These are phyloP conservation scores for Boletus rubescentipes DNA, from an alignment of 768 basidiomycete genomes.

Conservation along the genomic window DNA sequence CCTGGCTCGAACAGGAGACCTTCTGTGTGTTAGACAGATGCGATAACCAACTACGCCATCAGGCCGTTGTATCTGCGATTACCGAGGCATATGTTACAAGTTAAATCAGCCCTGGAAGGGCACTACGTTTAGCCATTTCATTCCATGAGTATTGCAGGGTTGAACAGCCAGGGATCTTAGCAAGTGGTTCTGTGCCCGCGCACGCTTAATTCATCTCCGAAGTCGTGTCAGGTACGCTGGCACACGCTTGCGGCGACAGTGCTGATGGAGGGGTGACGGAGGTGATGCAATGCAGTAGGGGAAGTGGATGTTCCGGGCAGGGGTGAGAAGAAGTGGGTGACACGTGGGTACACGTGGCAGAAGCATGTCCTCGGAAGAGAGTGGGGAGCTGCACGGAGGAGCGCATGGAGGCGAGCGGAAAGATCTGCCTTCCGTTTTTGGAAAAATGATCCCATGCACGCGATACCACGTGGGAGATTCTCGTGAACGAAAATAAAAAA, in stretches of 20 bases:
- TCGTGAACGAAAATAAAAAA: neutral
- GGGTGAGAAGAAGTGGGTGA: neutral
- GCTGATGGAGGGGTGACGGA: too few relatives aligned
- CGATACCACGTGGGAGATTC: conserved; percentile 26
- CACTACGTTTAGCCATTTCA: neutral
- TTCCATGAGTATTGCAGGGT: neutral
- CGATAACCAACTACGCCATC: conserved; percentile 62
- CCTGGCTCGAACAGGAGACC: conserved; percentile 70
- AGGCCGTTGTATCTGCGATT: conserved; percentile 12
- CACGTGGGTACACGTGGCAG: conserved; percentile 23
- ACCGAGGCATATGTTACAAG: too few relatives aligned
- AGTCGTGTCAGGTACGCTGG: neutral
- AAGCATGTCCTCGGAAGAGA: neutral
- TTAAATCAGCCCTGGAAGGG: neutral
- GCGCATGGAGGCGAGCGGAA: neutral
- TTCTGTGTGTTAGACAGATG: conserved; percentile 81
- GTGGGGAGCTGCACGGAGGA: neutral
- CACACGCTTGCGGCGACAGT: too few relatives aligned
- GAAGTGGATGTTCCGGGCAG: too few relatives aligned
- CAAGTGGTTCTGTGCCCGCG: neutral
- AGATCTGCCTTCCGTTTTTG: neutral
- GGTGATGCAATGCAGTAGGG: too few relatives aligned
- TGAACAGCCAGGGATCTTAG: neutral
- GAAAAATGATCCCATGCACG: conserved; percentile 19
- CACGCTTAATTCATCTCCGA: conserved; percentile 16